Percentiles rank a stretch among this genome's conserved stretches.
Evolutionary conservation across 148 eudicot genomes (phyloP).

Genomic region (Vaccinium myrtillus): DNA sequence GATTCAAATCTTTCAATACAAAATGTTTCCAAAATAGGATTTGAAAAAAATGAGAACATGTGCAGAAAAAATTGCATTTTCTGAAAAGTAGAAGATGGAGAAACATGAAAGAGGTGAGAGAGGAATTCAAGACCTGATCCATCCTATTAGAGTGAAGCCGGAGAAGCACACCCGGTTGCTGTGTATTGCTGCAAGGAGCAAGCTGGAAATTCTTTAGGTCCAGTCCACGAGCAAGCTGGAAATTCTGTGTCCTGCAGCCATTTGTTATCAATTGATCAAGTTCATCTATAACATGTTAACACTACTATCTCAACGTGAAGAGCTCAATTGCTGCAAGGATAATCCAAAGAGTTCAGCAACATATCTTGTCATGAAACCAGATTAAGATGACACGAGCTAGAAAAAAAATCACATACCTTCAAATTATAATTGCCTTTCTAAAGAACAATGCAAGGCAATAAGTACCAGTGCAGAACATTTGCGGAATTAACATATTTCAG

Average conservation of each 20-base stretch:
- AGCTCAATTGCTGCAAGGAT: neutral
- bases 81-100: too few relatives aligned
- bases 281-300: slow-evolving; percentile 31
- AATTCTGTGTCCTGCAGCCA: slow-evolving; percentile 40
- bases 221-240: slow-evolving; percentile 55
- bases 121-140: slow-evolving; percentile 38
- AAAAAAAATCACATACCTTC: too few relatives aligned
- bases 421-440: too few relatives aligned
- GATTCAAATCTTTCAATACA: neutral
- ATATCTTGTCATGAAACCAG: too few relatives aligned
- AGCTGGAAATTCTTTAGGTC: too few relatives aligned
- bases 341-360: too few relatives aligned
- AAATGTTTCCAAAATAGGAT: neutral
- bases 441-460: too few relatives aligned
- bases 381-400: too few relatives aligned
- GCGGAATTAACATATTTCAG: too few relatives aligned
- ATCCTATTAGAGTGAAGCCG: slow-evolving; percentile 79
- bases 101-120: neutral
- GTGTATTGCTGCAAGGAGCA: too few relatives aligned
- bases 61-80: neutral
- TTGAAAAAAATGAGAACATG: neutral
- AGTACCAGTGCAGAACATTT: too few relatives aligned
- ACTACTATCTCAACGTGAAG: neutral
- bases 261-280: slow-evolving; percentile 64
- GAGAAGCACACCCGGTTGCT: slow-evolving; percentile 53